phyloP scores from a whole-genome alignment of 2,329 filamentous ascomycete species.

The Neophaeococcomyces mojaviensis region DNA sequence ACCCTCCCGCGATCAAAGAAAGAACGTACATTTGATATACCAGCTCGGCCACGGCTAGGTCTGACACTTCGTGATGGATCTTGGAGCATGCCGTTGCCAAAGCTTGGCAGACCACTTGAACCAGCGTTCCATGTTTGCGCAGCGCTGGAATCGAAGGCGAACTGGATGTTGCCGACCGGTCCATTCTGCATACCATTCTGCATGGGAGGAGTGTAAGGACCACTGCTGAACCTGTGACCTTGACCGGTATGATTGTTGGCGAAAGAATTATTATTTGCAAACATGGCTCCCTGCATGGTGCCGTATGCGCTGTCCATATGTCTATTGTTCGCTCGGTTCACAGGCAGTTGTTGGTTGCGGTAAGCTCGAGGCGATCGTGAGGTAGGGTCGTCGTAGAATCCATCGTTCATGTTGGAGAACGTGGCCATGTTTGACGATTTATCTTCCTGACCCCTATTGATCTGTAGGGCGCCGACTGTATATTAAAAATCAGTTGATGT shows the following conservation, averaged over 20 bases:
- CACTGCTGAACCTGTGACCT: conserved; percentile 51
- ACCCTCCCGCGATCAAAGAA: background rate
- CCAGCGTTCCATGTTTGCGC: conserved; percentile 76
- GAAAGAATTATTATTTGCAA: conserved; percentile 40
- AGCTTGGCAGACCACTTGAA: conserved; percentile 53
- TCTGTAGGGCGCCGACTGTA: no score
- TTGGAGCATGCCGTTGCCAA: conserved; percentile 38
- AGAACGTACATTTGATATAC: conserved; percentile 64
- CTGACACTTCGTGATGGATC: conserved; percentile 48
- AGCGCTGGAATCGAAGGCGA: conserved; percentile 61
- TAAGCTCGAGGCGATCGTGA: conserved; percentile 69
- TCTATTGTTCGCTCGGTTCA: conserved; percentile 58
- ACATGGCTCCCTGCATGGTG: conserved; percentile 60
- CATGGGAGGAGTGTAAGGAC: conserved; percentile 25
- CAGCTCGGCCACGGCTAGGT: conserved; percentile 49
- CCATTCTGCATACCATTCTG: conserved; percentile 42
- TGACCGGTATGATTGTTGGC: conserved; percentile 8
- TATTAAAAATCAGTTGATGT: no score
- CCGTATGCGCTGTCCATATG: conserved; percentile 65
- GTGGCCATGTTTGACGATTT: conserved; percentile 6
- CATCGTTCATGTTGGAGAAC: conserved; percentile 37
- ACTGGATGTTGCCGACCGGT: conserved; percentile 47
- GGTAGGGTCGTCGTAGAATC: conserved; percentile 65
- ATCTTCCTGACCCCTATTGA: background rate
- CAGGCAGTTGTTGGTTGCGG: conserved; percentile 48